These are phyloP conservation scores for Talaromyces atroroseus DNA, from an alignment of 2,329 filamentous ascomycete genomes.

Conservation along the genomic window DNA sequence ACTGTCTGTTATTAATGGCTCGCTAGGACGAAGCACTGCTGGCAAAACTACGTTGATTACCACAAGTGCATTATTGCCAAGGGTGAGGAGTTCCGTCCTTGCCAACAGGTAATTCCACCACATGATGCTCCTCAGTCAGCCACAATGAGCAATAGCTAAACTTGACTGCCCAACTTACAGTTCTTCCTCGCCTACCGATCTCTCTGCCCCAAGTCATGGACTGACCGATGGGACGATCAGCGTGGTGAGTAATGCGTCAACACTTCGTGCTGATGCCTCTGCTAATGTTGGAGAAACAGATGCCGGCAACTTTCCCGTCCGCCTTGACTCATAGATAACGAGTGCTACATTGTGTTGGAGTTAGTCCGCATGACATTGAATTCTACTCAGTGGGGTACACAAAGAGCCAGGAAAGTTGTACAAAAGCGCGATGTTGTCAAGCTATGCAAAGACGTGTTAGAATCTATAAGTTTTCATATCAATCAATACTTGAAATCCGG, in stretches of 20 bases:
- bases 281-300: conserved; percentile 29
- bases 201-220: conserved; percentile 93
- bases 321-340: conserved; percentile 35
- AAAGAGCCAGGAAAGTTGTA: conserved; percentile 24
- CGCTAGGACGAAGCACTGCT: conserved; percentile 91
- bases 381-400: conserved; percentile 29
- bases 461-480: conserved; percentile 1
- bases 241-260: conserved; percentile 60
- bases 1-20: background rate
- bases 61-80: conserved; percentile 99
- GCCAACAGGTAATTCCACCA: conserved; percentile 70
- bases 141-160: background rate
- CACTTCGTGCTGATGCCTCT: background rate
- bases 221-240: conserved; percentile 93
- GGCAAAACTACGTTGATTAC: conserved; percentile 99
- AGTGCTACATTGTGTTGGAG: background rate
- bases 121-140: background rate
- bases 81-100: conserved; percentile 96
- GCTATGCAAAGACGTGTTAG: conserved; percentile 4
- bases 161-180: conserved; percentile 42
- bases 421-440: conserved; percentile 21
- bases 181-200: conserved; percentile 97
- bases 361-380: conserved; percentile 23
- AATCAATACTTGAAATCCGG: background rate
- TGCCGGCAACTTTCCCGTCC: conserved; percentile 52